phyloP scores from a whole-genome alignment of 192 early-diverging fungal species.

The Piromyces sp. region DNA sequence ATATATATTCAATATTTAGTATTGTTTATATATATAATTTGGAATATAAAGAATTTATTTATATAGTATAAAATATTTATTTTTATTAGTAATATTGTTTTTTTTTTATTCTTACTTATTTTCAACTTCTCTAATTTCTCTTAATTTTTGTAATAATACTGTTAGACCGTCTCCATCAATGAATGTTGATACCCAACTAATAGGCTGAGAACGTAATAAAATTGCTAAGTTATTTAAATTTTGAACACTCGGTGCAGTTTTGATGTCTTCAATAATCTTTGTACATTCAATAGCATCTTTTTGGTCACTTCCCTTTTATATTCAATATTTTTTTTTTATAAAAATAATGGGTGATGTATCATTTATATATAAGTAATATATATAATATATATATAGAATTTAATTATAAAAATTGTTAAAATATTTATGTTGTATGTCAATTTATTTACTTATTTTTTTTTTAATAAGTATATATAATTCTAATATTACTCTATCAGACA shows the following conservation, averaged over 20 bases:
- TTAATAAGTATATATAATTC: background rate
- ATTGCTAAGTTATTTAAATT: slow-evolving; percentile 20
- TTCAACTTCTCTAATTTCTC: slow-evolving; percentile 10
- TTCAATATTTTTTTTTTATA: slow-evolving; percentile 1
- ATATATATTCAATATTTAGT: too few species aligned
- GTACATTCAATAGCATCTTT: slow-evolving; percentile 15
- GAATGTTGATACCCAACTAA: slow-evolving; percentile 31
- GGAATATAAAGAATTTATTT: too few species aligned
- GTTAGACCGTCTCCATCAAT: slow-evolving; percentile 26
- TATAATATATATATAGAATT: too few species aligned
- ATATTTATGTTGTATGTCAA: too few species aligned
- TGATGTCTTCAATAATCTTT: background rate
- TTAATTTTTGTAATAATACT: slow-evolving; percentile 20
- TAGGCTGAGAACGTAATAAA: slow-evolving; percentile 20
- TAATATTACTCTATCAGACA: background rate
- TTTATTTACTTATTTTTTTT: too few species aligned
- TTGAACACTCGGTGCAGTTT: background rate
- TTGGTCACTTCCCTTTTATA: slow-evolving; percentile 15
- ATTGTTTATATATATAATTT: too few species aligned
- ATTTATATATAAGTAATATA: too few species aligned
- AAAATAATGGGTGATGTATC: too few species aligned
- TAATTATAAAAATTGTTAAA: too few species aligned
- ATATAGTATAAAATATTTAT: too few species aligned
- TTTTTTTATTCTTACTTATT: too few species aligned
- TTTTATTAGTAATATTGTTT: too few species aligned